phyloP scores from a whole-genome alignment of 441 rosid species.

The Arabidopsis lyrata region DNA sequence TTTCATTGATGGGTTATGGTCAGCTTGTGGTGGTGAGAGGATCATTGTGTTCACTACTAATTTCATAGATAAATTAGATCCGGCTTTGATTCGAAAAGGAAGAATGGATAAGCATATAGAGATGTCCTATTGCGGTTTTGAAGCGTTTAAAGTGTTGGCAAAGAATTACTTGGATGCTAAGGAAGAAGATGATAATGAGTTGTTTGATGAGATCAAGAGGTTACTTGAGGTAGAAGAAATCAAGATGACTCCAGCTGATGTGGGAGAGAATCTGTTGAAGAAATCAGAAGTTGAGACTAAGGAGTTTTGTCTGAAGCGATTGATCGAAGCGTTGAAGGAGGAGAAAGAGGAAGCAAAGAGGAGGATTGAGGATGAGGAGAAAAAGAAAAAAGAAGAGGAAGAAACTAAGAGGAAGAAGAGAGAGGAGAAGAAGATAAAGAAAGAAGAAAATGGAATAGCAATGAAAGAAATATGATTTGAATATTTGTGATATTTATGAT shows the following conservation, averaged over 20 bases:
- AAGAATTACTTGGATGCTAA: conserved; percentile 35
- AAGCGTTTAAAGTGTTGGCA: conserved; percentile 42
- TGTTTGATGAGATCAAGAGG: conserved; percentile 33
- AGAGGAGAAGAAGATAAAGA: not conserved
- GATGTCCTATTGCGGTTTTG: conserved; percentile 42
- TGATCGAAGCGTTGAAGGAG: conserved; percentile 32
- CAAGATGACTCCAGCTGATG: conserved; percentile 44
- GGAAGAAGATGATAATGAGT: conserved; percentile 13
- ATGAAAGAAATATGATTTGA: not conserved
- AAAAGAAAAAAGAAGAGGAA: conserved; percentile 27
- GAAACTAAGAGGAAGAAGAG: conserved; percentile 7
- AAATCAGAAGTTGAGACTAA: conserved; percentile 25
- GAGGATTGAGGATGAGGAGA: conserved; percentile 24
- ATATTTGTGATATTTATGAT: not conserved
- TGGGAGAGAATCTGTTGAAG: conserved; percentile 41
- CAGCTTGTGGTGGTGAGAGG: conserved; percentile 69
- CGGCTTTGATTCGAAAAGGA: conserved; percentile 38
- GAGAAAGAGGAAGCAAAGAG: conserved; percentile 39
- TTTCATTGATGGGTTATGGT: conserved; percentile 77
- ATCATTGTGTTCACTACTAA: conserved; percentile 44
- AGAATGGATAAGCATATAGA: conserved; percentile 44
- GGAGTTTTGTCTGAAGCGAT: conserved; percentile 17
- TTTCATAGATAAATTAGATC: conserved; percentile 36
- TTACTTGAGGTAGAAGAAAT: conserved; percentile 41
- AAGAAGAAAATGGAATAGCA: not conserved